Conservation (phyloP, 208 protist genomes). For the Naegleria fowleri region DNA sequence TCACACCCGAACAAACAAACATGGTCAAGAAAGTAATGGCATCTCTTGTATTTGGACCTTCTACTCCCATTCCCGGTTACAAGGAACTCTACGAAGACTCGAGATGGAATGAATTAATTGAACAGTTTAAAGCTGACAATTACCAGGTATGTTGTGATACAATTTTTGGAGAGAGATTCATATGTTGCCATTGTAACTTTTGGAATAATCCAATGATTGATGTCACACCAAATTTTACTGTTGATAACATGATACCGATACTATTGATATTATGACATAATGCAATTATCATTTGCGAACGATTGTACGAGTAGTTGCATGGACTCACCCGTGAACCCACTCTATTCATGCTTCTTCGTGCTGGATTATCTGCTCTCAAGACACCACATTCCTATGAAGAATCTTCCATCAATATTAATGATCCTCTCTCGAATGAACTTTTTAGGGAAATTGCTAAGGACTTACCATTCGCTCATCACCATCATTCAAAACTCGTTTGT, state of each 20-base stretch:
- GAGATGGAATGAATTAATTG: constrained; percentile 44
- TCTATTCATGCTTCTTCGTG: constrained; percentile 40
- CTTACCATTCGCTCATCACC: constrained; percentile 41
- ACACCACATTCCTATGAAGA: constrained; percentile 43
- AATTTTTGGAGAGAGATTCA: too few relatives aligned
- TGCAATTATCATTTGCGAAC: too few relatives aligned
- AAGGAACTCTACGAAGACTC: constrained; percentile 30
- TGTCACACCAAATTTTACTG: too few relatives aligned
- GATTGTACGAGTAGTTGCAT: too few relatives aligned
- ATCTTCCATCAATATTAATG: constrained; percentile 40
- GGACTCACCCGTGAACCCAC: constrained; percentile 31
- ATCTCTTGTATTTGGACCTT: constrained; percentile 40
- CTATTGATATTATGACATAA: too few relatives aligned
- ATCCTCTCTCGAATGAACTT: constrained; percentile 42
- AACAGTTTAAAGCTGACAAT: constrained; percentile 46
- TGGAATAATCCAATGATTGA: too few relatives aligned
- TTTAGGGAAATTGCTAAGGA: constrained; percentile 36
- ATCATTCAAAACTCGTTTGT: constrained; percentile 52
- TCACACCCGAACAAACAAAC: neutral
- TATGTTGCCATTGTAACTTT: too few relatives aligned
- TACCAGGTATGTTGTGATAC: constrained; percentile 38
- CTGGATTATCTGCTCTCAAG: constrained; percentile 51
- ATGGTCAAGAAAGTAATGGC: constrained; percentile 37
- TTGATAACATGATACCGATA: too few relatives aligned
- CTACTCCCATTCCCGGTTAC: constrained; percentile 42